Evolutionary conservation across 371 early-diverging fungal species (phyloP), one percentile per base, ranked within the genome.

Genomic region (Amoeboradix gromovi): DNA sequence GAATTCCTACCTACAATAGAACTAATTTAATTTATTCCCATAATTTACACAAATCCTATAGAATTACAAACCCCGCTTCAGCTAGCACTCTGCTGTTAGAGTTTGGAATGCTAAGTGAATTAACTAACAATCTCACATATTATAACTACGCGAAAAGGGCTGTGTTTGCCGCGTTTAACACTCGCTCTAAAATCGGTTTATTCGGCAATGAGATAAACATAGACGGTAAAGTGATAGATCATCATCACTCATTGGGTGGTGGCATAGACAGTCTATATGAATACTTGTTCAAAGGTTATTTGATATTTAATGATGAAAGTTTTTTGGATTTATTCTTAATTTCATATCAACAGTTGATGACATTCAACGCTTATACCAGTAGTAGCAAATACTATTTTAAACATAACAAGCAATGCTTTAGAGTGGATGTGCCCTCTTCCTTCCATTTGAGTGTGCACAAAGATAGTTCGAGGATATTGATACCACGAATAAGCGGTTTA

Each of bases 241-340:
- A 17, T 17, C 48, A 69, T 1, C 30, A 30, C 66, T 29, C 17
- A 29, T 68, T 71, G n/a, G 90, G 93, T 22, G 94, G 93, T 1
- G 94, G 94, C 31, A 82, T 90, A 28, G 96, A 95, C 76, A 91
- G 91, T 1, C 84, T 87, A 29, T 93, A 85, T 75, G 95, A 94
- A 78, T 95, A 95, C 71, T 77, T 92, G 31, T 73, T 92, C 27
- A 95, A 95, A 75, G 83, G 87, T 0, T 84, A 88, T 71, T 78
- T 92, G 1, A 79, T 92, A 17, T 88, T 95, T 79, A 90, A 87
- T 12, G 91, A 90, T 69, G 70, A 75, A 0, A 80, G 83, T 29
- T 90, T 88, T 70, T 73, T 86, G 28, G 77, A 79, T 0, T 82
- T 86, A 76, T 95, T 92, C 75, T 81, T 86, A n/a, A 73, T 80